These are phyloP conservation scores for Trichophyton benhamiae DNA, from an alignment of 2,329 filamentous ascomycete species.

Conservation along the genomic window DNA sequence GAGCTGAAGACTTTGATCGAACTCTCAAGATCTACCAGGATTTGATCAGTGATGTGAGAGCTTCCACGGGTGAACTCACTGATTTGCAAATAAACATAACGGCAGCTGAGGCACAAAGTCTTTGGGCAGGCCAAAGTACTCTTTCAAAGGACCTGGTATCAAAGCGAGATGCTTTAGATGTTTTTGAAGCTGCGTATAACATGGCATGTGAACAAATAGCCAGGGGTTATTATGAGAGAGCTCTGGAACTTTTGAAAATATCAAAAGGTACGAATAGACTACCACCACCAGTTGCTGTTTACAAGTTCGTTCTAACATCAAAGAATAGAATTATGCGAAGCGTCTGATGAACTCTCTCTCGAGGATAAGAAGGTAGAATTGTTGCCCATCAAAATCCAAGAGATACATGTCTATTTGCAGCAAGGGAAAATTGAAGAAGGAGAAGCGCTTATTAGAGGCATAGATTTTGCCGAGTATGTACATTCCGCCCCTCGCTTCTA, in stretches of 20 bases:
- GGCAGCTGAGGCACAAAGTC: constrained; percentile 49
- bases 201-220: constrained; percentile 52
- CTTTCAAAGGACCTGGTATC: constrained; percentile 31
- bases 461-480: constrained; percentile 41
- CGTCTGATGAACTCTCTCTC: constrained; percentile 46
- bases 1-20: constrained; percentile 46
- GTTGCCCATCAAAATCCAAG: constrained; percentile 49
- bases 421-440: constrained; percentile 46
- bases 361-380: constrained; percentile 49
- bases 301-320: neutral
- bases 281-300: too few species aligned
- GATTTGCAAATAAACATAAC: constrained; percentile 51
- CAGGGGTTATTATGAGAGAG: constrained; percentile 46
- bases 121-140: constrained; percentile 43
- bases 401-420: constrained; percentile 46
- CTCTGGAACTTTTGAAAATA: constrained; percentile 46
- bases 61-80: constrained; percentile 40
- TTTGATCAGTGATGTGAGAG: constrained; percentile 31
- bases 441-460: constrained; percentile 38
- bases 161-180: constrained; percentile 47
- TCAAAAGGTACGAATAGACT: constrained; percentile 37
- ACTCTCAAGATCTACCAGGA: constrained; percentile 44
- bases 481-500: neutral
- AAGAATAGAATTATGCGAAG: constrained; percentile 43
- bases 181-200: constrained; percentile 55